Conservation (phyloP, 2,329 filamentous ascomycete species). For the Cryphonectria parasitica region DNA sequence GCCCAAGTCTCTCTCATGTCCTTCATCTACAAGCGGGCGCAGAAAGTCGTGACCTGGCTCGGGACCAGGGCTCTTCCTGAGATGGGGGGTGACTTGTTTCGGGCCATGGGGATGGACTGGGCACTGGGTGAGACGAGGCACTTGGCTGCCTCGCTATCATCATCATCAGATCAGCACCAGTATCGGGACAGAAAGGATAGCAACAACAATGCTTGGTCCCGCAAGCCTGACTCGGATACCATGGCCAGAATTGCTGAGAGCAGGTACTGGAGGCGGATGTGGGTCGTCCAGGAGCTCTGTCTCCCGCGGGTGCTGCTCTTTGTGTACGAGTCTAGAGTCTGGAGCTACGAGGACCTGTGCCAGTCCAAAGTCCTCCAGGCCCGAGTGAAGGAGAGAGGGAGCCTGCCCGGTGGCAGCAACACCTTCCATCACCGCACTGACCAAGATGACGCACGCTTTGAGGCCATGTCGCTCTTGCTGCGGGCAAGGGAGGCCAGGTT, state of each 20-base stretch:
- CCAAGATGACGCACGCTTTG: background rate
- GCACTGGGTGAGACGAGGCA: background rate
- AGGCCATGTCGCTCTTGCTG: background rate
- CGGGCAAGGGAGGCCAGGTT: background rate
- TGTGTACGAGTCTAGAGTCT: background rate
- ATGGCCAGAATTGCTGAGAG: background rate
- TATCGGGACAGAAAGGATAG: background rate
- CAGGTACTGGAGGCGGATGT: constrained; percentile 6
- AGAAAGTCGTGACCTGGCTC: constrained; percentile 18
- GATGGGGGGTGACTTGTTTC: no score
- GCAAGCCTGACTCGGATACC: background rate
- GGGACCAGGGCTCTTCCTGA: background rate
- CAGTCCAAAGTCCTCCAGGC: background rate
- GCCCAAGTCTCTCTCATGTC: constrained; percentile 7
- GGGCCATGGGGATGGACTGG: background rate
- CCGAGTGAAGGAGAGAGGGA: background rate
- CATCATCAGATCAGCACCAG: background rate
- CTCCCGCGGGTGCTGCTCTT: constrained; percentile 1
- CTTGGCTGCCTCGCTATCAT: background rate
- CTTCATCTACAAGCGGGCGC: constrained; percentile 5
- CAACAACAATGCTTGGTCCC: background rate
- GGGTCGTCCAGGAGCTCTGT: constrained; percentile 3
- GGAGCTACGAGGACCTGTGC: background rate
- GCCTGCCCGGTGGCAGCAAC: background rate
- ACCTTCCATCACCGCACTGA: background rate